These are phyloP conservation scores for Cenococcum geophilum DNA, from an alignment of 495 filamentous ascomycete genomes.

Conservation along the genomic window DNA sequence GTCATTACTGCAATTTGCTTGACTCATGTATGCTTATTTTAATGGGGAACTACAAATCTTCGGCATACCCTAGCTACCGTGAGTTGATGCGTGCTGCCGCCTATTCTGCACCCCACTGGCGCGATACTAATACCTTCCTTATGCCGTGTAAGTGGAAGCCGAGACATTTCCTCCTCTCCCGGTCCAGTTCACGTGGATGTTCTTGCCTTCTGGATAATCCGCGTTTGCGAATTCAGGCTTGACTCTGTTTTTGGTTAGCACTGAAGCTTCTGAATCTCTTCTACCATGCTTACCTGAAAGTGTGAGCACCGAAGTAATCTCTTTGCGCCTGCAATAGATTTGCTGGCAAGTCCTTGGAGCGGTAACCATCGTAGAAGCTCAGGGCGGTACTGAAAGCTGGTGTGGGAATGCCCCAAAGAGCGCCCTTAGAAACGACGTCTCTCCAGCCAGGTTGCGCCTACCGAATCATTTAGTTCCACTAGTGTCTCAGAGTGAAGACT, in stretches of 20 bases:
- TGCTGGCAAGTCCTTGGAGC: conserved; percentile 88
- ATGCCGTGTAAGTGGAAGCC: conserved; percentile 95
- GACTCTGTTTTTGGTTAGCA: conserved; percentile 9
- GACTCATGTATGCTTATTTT: conserved; percentile 25
- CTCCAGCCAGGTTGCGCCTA: conserved; percentile 87
- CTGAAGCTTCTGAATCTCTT: not conserved
- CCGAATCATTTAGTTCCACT: not conserved
- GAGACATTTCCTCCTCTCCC: conserved; percentile 94
- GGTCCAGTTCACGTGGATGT: conserved; percentile 99
- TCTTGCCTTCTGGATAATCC: conserved; percentile 77
- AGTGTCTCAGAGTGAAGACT: not conserved
- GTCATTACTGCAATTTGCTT: conserved; percentile 11
- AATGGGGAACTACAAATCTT: not conserved
- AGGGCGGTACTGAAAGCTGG: conserved; percentile 95
- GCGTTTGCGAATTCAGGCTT: conserved; percentile 65
- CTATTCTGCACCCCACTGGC: conserved; percentile 3
- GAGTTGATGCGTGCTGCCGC: not conserved
- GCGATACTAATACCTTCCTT: conserved; percentile 38
- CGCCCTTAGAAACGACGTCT: conserved; percentile 82
- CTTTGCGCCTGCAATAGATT: conserved; percentile 97
- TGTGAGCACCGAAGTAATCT: conserved; percentile 99
- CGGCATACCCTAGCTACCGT: conserved; percentile 1
- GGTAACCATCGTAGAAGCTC: conserved; percentile 97
- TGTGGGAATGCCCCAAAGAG: conserved; percentile 87
- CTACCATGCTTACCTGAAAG: conserved; percentile 51